Conservation (phyloP, 495 filamentous ascomycete genomes). For the Xylaria palmicola region DNA sequence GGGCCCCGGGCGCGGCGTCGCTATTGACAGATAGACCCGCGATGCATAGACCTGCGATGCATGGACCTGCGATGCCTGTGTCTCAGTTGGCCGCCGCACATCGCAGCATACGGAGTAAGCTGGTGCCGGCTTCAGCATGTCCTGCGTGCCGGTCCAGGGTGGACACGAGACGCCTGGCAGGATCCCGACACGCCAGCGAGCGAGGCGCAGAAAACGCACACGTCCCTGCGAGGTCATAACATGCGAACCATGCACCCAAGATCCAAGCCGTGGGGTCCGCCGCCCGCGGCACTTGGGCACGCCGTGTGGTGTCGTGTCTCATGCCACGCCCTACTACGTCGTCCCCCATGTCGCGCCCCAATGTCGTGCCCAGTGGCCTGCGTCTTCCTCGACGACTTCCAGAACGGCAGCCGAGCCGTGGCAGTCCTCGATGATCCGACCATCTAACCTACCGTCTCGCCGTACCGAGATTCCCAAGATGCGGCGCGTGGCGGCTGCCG, state of each 20-base stretch:
- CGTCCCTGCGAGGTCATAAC: not conserved
- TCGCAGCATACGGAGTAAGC: not conserved
- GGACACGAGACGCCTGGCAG: not conserved
- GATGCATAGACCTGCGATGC: not conserved
- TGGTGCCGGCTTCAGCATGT: not conserved
- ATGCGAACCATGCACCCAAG: constrained; percentile 2
- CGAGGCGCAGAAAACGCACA: not conserved
- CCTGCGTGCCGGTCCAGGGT: too few species aligned
- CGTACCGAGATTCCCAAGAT: not conserved
- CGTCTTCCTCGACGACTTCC: not conserved
- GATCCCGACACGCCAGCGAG: not conserved
- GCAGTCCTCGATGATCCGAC: not conserved
- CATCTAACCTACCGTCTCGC: too few species aligned
- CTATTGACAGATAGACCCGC: not conserved
- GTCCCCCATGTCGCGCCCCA: too few species aligned
- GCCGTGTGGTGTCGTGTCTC: too few species aligned
- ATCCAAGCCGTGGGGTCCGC: not conserved
- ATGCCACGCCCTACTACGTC: too few species aligned
- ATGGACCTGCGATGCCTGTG: too few species aligned
- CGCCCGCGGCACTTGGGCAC: not conserved
- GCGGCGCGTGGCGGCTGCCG: too few species aligned
- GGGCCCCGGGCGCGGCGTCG: not conserved
- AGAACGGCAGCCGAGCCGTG: not conserved
- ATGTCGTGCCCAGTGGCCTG: too few species aligned
- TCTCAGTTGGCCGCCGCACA: too few species aligned